phyloP scores from a whole-genome alignment of 371 early-diverging fungal genomes.

The Cokeromyces recurvatus region DNA sequence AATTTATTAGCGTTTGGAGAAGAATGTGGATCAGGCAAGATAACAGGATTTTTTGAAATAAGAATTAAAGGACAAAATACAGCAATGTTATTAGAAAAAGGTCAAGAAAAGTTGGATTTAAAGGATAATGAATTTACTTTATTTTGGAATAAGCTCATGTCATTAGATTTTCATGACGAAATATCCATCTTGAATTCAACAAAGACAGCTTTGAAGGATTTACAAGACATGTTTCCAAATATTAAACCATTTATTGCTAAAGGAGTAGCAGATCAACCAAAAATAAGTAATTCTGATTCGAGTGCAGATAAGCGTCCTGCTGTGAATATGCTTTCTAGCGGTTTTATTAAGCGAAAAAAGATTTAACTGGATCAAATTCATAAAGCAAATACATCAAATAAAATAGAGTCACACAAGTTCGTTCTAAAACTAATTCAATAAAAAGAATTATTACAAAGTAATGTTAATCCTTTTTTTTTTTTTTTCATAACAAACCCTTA shows the following conservation, averaged over 20 bases:
- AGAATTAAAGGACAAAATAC: conserved; percentile 3
- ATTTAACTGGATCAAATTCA: conserved; percentile 2
- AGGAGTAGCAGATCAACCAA: neutral
- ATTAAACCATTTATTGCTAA: conserved; percentile 1
- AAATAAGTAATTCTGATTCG: too few relatives aligned
- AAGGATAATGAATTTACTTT: conserved; percentile 7
- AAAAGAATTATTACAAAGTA: neutral
- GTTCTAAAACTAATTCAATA: conserved; percentile 6
- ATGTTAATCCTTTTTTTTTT: neutral
- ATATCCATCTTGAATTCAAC: conserved; percentile 10
- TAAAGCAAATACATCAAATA: neutral
- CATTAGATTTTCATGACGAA: conserved; percentile 15
- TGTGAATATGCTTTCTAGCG: conserved; percentile 10
- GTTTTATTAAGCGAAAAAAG: conserved; percentile 22
- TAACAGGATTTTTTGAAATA: conserved; percentile 58
- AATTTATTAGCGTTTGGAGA: conserved; percentile 65
- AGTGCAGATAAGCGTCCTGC: conserved; percentile 15
- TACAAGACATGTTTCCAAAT: conserved; percentile 7
- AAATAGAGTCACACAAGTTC: neutral
- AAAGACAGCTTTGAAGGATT: conserved; percentile 4
- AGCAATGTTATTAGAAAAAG: too few relatives aligned
- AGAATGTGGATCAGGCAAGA: conserved; percentile 72
- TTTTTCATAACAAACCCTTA: neutral
- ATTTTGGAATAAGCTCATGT: conserved; percentile 32
- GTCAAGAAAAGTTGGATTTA: neutral